Evolutionary conservation across 306 rosid genomes (phyloP), one percentile per base, ranked within the genome.

Genomic region (Gastrolobium villosum): DNA sequence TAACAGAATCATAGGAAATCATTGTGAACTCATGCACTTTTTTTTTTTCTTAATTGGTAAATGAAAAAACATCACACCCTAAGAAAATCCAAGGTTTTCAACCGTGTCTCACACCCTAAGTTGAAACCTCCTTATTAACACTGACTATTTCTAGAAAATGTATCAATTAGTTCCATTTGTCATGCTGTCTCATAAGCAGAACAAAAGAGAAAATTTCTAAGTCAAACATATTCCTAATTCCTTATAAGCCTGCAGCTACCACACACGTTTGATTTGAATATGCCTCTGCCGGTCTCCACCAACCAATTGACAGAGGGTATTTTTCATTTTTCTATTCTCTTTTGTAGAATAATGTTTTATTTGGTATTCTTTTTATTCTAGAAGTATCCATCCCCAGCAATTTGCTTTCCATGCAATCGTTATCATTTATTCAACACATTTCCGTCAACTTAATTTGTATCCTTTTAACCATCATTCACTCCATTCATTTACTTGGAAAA

Each of bases 161-260:
- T 11, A 8, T 26, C 26, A 13, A 40, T 65, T 46, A 43, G 14
- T 43, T 65, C 7, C 49, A 32, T 50, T 7, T 15, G 61, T n/a
- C 20, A 73, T 56, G 6, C 50, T 60, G 50, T 60, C 48, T 39
- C 41, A 10, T 40, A 44, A 44, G 41, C 48, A 67, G 2, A 40
- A 40, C 44, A 32, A 57, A 41, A 45, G 11, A 2, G 30, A 78
- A 77, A 30, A 0, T 64, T 70, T 63, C 80, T 7, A 57, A 83
- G 80, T 83, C 83, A 77, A 83, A 65, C 65, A 55, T 37, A 50
- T 77, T 79, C 61, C 57, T 54, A 31, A 35, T 53, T 79, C 77
- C 36, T 70, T 2, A 31, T 8, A 55, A 72, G 77, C 80, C 81
- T 54, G 84, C 82, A 75, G 65, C 41, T 48, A 70, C 53, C 6